Conservation (phyloP, 2,329 filamentous ascomycete genomes). For the Sphaerulina vaccinii region DNA sequence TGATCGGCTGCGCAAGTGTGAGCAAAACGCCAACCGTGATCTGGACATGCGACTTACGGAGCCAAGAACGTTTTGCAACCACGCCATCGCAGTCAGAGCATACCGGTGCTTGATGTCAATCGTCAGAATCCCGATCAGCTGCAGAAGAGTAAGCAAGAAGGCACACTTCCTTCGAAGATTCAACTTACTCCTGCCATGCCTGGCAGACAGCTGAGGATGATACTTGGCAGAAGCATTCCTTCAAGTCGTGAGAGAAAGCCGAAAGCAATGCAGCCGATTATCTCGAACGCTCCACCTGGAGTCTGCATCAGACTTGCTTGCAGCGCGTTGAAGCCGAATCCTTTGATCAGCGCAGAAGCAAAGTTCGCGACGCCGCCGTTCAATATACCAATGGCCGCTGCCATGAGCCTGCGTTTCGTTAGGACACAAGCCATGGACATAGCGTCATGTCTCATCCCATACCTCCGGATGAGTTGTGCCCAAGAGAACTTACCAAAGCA, state of each 20-base stretch:
- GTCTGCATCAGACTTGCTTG: slow-evolving; percentile 64
- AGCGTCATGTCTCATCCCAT: too few species aligned
- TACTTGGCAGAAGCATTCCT: slow-evolving; percentile 16
- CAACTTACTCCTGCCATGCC: slow-evolving; percentile 23
- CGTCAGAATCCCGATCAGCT: slow-evolving; percentile 24
- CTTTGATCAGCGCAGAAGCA: slow-evolving; percentile 24
- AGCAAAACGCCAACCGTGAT: too few species aligned
- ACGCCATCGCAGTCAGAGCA: slow-evolving; percentile 22
- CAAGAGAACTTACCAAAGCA: too few species aligned
- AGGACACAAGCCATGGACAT: too few species aligned
- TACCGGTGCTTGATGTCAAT: slow-evolving; percentile 23
- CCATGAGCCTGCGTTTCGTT: too few species aligned
- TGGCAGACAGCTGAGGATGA: slow-evolving; percentile 22
- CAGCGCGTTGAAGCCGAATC: slow-evolving; percentile 61
- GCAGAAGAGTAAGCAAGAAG: too few species aligned
- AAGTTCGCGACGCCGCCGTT: slow-evolving; percentile 42
- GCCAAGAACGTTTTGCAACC: slow-evolving; percentile 26
- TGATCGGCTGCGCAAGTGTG: too few species aligned
- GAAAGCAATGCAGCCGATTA: slow-evolving; percentile 19
- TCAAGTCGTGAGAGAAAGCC: slow-evolving; percentile 12
- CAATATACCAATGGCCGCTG: slow-evolving; percentile 35
- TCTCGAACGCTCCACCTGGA: slow-evolving; percentile 35
- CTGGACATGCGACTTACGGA: too few species aligned
- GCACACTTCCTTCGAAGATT: too few species aligned
- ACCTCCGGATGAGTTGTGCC: too few species aligned